A percentile compares a stretch with the other conserved stretches of the same genome.
These are phyloP conservation scores for Furcasterigmium furcatum DNA, from an alignment of 2,329 filamentous ascomycete species.

Conservation along the genomic window DNA sequence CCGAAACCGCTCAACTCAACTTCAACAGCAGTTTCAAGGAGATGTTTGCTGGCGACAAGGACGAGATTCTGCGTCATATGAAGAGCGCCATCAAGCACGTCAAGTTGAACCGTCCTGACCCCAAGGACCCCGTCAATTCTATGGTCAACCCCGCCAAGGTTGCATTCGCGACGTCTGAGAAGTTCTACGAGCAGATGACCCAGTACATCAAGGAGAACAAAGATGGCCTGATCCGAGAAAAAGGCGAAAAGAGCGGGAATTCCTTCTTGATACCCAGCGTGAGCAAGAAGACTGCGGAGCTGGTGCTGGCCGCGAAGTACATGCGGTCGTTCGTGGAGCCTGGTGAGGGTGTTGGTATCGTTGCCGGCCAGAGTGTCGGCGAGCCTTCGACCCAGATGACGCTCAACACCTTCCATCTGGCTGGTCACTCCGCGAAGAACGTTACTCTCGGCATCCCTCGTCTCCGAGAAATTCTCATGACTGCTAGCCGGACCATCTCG, in stretches of 20 bases:
- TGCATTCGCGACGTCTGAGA: slow-evolving; percentile 85
- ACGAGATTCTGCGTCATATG: slow-evolving; percentile 70
- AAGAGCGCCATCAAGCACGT: slow-evolving; percentile 77
- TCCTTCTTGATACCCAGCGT: slow-evolving; percentile 33
- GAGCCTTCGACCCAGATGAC: slow-evolving; percentile 99
- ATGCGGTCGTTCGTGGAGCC: slow-evolving; percentile 88
- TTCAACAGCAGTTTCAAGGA: slow-evolving; percentile 51
- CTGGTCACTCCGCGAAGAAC: slow-evolving; percentile 96
- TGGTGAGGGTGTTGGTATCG: slow-evolving; percentile 93
- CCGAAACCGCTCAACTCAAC: slow-evolving; percentile 73
- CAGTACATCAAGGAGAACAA: slow-evolving; percentile 78
- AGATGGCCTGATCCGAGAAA: slow-evolving; percentile 46
- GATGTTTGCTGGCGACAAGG: slow-evolving; percentile 47
- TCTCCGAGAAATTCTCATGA: slow-evolving; percentile 97
- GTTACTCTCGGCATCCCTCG: slow-evolving; percentile 98
- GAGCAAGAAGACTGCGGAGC: slow-evolving; percentile 73
- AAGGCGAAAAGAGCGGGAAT: slow-evolving; percentile 28
- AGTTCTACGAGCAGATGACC: slow-evolving; percentile 69
- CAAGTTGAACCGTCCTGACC: slow-evolving; percentile 50
- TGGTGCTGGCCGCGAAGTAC: slow-evolving; percentile 88
- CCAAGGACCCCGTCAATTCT: slow-evolving; percentile 72
- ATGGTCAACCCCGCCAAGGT: slow-evolving; percentile 73
- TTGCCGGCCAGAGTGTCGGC: slow-evolving; percentile 93
- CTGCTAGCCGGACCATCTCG: slow-evolving; percentile 82
- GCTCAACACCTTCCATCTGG: slow-evolving; percentile 98